A percentile compares a stretch with the other conserved stretches of the same genome.
These are phyloP conservation scores for Candida rishiriensis DNA, from an alignment of 805 yeast species.

Conservation along the genomic window DNA sequence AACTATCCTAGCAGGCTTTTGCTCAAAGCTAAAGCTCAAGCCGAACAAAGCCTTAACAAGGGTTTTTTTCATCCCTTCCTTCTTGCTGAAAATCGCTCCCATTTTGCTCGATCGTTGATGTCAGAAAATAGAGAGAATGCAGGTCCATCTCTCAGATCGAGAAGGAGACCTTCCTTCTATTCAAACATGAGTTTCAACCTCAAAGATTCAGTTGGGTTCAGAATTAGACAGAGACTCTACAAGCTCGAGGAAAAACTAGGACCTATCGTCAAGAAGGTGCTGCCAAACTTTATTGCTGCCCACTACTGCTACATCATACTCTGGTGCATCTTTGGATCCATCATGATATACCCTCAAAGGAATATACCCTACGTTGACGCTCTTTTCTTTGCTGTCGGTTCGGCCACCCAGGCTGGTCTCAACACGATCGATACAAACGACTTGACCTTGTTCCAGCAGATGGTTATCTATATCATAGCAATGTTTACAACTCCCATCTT, in stretches of 20 bases:
- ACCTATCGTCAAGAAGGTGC: slow-evolving; percentile 37
- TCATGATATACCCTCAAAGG: slow-evolving; percentile 70
- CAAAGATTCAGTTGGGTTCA: slow-evolving; percentile 26
- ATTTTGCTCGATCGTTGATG: background rate
- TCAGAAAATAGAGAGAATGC: background rate
- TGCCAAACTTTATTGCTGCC: slow-evolving; percentile 57
- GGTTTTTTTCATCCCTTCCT: background rate
- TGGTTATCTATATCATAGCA: slow-evolving; percentile 58
- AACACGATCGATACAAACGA: slow-evolving; percentile 71
- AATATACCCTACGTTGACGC: slow-evolving; percentile 71
- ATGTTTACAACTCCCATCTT: slow-evolving; percentile 80
- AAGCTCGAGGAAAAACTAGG: slow-evolving; percentile 31
- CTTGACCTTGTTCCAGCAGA: slow-evolving; percentile 73
- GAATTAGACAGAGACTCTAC: slow-evolving; percentile 34
- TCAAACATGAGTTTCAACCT: slow-evolving; percentile 4
- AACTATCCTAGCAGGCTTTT: too few relatives aligned
- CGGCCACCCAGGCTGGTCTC: slow-evolving; percentile 88
- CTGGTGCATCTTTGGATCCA: slow-evolving; percentile 62
- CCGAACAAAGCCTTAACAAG: background rate
- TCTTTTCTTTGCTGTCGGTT: slow-evolving; percentile 69
- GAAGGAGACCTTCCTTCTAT: slow-evolving; percentile 8
- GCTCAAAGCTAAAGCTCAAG: too few relatives aligned
- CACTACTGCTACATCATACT: slow-evolving; percentile 69
- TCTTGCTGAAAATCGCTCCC: too few relatives aligned
- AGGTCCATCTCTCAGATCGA: background rate